These are phyloP conservation scores for Gnetum montanum DNA, from an alignment of 75 land plant species.

Conservation along the genomic window DNA sequence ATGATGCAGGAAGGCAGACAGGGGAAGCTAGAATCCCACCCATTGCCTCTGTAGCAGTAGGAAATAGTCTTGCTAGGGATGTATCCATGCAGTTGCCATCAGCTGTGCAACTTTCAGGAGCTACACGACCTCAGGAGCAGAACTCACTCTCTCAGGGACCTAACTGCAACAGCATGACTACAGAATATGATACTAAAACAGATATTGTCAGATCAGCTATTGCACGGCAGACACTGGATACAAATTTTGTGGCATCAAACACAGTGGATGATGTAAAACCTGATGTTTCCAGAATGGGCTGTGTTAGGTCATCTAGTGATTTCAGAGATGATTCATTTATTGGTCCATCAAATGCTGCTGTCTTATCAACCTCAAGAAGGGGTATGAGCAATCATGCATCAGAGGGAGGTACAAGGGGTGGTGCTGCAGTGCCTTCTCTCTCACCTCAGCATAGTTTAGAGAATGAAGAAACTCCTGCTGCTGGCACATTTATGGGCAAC, in stretches of 20 bases:
- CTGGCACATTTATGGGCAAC: neutral
- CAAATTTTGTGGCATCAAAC: neutral
- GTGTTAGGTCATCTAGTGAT: no score
- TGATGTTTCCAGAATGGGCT: neutral
- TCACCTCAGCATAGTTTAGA: constrained; percentile 5
- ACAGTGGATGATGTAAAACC: constrained; percentile 1
- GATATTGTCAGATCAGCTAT: no score
- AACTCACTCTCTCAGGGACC: no score
- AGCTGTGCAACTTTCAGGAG: no score
- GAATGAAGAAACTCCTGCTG: neutral
- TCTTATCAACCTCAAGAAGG: neutral
- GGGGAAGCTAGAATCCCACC: neutral
- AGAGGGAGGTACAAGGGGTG: neutral
- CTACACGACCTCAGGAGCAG: no score
- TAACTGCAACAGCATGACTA: no score
- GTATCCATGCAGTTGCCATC: no score
- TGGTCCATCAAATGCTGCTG: neutral
- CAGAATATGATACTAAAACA: no score
- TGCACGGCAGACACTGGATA: no score
- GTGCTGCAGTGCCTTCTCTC: neutral
- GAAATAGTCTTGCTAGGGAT: no score
- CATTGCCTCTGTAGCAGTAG: neutral
- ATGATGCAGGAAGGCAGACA: no score
- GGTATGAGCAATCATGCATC: neutral
- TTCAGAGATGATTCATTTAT: no score